Conservation (phyloP, 2,329 filamentous ascomycete species). For the Ascochyta lentis region DNA sequence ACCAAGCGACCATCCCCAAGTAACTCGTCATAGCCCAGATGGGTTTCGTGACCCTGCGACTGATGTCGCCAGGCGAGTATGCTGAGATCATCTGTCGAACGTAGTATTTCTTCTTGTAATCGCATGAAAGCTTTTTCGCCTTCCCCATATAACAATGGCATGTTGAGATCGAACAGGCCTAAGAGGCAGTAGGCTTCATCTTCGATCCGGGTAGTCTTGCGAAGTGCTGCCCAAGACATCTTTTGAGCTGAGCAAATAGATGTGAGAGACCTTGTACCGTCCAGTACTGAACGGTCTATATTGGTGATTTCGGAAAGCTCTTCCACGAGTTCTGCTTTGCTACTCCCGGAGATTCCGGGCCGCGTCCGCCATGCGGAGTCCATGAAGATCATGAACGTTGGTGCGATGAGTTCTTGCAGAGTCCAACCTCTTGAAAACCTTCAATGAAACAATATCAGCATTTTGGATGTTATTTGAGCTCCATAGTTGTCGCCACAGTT, state of each 20-base stretch:
- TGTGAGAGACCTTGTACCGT: not conserved
- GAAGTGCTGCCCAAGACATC: slow-evolving; percentile 28
- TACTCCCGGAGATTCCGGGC: not conserved
- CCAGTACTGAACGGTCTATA: not conserved
- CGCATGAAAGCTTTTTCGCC: slow-evolving; percentile 17
- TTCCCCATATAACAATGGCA: slow-evolving; percentile 28
- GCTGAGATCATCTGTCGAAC: not conserved
- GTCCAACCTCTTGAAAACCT: slow-evolving; percentile 27
- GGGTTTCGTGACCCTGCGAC: too few species aligned
- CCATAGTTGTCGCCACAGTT: too few species aligned
- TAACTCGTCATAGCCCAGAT: too few species aligned
- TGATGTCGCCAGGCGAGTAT: slow-evolving; percentile 1
- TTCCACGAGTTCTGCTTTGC: not conserved
- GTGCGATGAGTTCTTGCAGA: slow-evolving; percentile 25
- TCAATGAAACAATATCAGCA: too few species aligned
- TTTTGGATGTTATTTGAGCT: too few species aligned
- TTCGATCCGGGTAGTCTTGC: slow-evolving; percentile 27
- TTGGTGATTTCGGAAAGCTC: not conserved
- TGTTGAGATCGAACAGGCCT: slow-evolving; percentile 29
- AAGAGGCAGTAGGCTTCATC: slow-evolving; percentile 33
- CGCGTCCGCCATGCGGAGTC: not conserved
- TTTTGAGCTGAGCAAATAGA: slow-evolving; percentile 5
- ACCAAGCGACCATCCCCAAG: too few species aligned
- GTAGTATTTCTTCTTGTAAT: slow-evolving; percentile 21
- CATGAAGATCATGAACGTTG: not conserved